Evolutionary conservation across 1,284 basidiomycete genomes (phyloP).

Genomic region (Anthracocystis panici-leucophaei): DNA sequence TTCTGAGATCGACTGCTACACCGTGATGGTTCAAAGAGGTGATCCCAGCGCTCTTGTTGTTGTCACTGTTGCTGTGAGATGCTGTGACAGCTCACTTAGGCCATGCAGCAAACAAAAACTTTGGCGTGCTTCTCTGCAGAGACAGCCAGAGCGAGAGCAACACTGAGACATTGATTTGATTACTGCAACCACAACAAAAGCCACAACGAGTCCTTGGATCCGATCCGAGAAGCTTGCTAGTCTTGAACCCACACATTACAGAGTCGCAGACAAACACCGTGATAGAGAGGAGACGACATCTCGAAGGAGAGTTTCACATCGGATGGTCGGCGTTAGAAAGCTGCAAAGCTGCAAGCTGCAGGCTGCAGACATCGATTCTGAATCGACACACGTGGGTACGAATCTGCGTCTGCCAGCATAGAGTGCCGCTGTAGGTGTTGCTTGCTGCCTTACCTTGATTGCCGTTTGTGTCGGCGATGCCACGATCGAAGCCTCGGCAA

Average conservation of each 20-base stretch:
- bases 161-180: slow-evolving; percentile 5
- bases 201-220: too few relatives aligned
- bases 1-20: neutral
- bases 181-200: too few relatives aligned
- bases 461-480: slow-evolving; percentile 1
- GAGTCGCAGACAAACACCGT: neutral
- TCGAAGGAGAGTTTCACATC: neutral
- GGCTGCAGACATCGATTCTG: slow-evolving; percentile 3
- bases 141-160: neutral
- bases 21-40: neutral
- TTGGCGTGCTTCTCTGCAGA: slow-evolving; percentile 4
- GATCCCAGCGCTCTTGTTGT: neutral
- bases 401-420: neutral
- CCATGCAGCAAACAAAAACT: neutral
- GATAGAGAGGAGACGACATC: neutral
- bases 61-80: neutral
- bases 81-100: slow-evolving; percentile 1
- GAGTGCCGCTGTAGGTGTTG: neutral
- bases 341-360: slow-evolving; percentile 1
- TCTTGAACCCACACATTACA: too few relatives aligned
- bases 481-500: slow-evolving; percentile 10
- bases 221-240: too few relatives aligned
- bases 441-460: neutral
- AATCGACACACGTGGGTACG: slow-evolving; percentile 1
- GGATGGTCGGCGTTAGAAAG: neutral